Evolutionary conservation across 1,139 yeast species (phyloP).

Genomic region (Saccharomycopsis crataegensis): DNA sequence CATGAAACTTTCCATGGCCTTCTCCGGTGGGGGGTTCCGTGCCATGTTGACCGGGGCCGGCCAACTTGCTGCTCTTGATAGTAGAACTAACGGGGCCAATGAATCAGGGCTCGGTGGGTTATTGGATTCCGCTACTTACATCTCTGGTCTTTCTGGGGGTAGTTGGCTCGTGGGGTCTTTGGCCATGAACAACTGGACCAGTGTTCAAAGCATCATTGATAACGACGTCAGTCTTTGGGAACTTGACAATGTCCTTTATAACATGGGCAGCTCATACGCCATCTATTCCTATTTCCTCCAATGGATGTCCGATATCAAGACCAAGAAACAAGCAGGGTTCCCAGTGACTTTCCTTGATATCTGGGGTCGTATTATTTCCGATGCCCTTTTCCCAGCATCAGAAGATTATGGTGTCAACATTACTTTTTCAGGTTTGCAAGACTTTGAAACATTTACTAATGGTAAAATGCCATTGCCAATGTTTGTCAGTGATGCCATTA

Average conservation of each 20-base stretch:
- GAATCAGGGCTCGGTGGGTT: constrained; percentile 72
- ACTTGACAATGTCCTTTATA: constrained; percentile 42
- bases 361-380: constrained; percentile 84
- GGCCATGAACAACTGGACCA: constrained; percentile 71
- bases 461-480: constrained; percentile 65
- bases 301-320: constrained; percentile 58
- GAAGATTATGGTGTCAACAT: constrained; percentile 28
- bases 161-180: constrained; percentile 54
- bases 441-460: constrained; percentile 36
- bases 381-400: constrained; percentile 42
- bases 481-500: constrained; percentile 67
- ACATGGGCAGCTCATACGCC: constrained; percentile 38
- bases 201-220: constrained; percentile 49
- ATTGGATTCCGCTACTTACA: constrained; percentile 62
- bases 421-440: constrained; percentile 42
- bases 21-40: constrained; percentile 89
- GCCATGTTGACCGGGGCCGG: constrained; percentile 94
- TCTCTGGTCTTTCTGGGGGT: constrained; percentile 60
- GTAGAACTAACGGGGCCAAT: constrained; percentile 52
- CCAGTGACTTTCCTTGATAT: constrained; percentile 72
- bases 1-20: constrained; percentile 53
- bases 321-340: constrained; percentile 68
- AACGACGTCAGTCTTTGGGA: constrained; percentile 57
- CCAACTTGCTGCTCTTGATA: constrained; percentile 72
- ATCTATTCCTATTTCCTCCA: constrained; percentile 35